Base-by-base conservation (phyloP, 2,329 filamentous ascomycete species). In the Arthrobotrys sinensis region DNA sequence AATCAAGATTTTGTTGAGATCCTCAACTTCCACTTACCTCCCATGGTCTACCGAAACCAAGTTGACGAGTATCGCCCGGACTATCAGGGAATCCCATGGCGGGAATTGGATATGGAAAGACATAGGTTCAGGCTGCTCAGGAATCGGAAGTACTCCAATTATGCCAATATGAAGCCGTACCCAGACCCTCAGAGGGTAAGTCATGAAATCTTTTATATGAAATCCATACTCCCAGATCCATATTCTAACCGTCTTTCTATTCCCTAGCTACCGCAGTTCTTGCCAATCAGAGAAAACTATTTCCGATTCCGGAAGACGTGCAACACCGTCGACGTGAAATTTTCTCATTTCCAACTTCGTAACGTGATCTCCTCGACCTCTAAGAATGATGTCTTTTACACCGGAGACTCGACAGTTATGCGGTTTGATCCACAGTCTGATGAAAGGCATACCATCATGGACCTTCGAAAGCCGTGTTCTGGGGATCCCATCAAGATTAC, bases 321-420 rank as follows among this genome's bases (percentile, higher is more conserved):
- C 77, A 85, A 91, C 48, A 85, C 86, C 53, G 85, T 85, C 19
- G 85, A 89, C 63, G 85, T 89, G 24, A 85, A 87, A 77, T 83
- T 91, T 16, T 85, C 88, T n/a, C 90, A 92, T 83, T 91, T 91
- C 78, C 90, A 92, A 82, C 85, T 91, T 11, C 88, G 90, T 50
- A 90, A 90, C 80, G 85, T 91, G 14, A 84, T 92, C 19, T 88
- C 88, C 1, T 88, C 87, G 81, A 86, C 88, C 4, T 88, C 88
- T 7, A 85, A 87, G 36, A 87, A 87, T 5, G 87, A 88, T 48
- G 85, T 86, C 7, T 91, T 88, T 81, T 91, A 91, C 80, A 87
- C 89, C 1, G 86, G 86, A 40, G 82, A 83, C 46, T 85, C 85
- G 60, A 85, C 86, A 12, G 85, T 91, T 16, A 85, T 87, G 48